These are phyloP conservation scores for Penicillium sp. DNA, from an alignment of 2,329 filamentous ascomycete genomes.

Conservation along the genomic window DNA sequence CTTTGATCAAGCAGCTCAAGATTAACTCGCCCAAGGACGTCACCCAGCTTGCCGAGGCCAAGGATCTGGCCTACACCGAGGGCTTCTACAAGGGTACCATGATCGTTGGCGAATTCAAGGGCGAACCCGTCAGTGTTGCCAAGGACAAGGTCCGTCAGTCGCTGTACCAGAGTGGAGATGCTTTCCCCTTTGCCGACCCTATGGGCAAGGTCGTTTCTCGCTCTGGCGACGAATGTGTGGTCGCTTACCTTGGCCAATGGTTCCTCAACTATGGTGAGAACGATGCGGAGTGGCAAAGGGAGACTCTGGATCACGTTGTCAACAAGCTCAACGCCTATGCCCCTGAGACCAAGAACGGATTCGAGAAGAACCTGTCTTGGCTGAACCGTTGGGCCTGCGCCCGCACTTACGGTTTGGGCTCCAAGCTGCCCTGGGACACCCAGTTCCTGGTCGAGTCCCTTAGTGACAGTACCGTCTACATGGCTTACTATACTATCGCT, in stretches of 20 bases:
- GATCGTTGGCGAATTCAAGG: conserved; percentile 80
- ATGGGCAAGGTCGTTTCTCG: conserved; percentile 83
- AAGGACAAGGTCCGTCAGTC: conserved; percentile 78
- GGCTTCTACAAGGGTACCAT: conserved; percentile 94
- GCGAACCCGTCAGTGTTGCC: conserved; percentile 75
- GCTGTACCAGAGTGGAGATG: conserved; percentile 68
- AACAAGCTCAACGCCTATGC: conserved; percentile 73
- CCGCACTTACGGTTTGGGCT: conserved; percentile 83
- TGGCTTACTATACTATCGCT: conserved; percentile 56
- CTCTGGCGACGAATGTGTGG: conserved; percentile 88
- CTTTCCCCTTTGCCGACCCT: conserved; percentile 90
- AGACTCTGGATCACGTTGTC: conserved; percentile 65
- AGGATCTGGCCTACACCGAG: conserved; percentile 94
- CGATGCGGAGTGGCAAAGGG: conserved; percentile 68
- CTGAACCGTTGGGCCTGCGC: conserved; percentile 94
- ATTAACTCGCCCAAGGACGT: conserved; percentile 94
- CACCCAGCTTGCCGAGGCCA: conserved; percentile 84
- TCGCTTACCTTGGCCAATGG: conserved; percentile 92
- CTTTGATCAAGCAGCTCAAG: conserved; percentile 85
- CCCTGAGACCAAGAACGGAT: conserved; percentile 69
- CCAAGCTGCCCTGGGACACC: conserved; percentile 89
- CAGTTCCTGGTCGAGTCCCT: conserved; percentile 88
- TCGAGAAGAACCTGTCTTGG: conserved; percentile 84
- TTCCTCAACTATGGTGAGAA: conserved; percentile 95
- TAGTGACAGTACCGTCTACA: conserved; percentile 86